A percentile compares a stretch with the other conserved stretches of the same genome.
phyloP scores from a whole-genome alignment of 169 alveolate species.

The Theileria luwenshuni region DNA sequence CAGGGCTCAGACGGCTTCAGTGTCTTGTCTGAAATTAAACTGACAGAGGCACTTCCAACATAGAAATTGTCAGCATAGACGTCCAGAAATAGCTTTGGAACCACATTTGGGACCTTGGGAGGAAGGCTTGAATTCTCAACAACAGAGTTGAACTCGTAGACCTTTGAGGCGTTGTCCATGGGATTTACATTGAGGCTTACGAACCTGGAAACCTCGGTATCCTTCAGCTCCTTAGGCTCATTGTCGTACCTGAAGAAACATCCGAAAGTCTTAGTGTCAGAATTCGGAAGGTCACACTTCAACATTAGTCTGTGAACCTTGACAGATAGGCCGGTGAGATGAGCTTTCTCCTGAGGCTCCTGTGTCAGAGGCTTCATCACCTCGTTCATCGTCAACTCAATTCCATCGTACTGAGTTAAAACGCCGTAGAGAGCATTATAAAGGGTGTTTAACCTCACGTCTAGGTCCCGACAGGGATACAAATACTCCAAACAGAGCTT shows the following conservation, averaged over 20 bases:
- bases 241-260: constrained; percentile 64
- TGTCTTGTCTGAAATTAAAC: constrained; percentile 69
- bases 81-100: constrained; percentile 80
- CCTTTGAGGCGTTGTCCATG: constrained; percentile 63
- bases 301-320: constrained; percentile 59
- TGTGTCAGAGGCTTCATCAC: constrained; percentile 27
- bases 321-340: constrained; percentile 35
- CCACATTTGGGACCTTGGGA: constrained; percentile 74
- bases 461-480: constrained; percentile 85
- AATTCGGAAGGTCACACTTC: constrained; percentile 21
- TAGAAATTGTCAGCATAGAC: constrained; percentile 45
- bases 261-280: constrained; percentile 45
- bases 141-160: constrained; percentile 66
- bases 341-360: constrained; percentile 19
- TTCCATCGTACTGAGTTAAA: constrained; percentile 36
- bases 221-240: constrained; percentile 30
- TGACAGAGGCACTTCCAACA: constrained; percentile 64
- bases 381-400: constrained; percentile 16
- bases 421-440: constrained; percentile 81
- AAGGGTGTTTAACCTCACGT: constrained; percentile 78
- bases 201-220: background rate
- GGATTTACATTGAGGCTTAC: constrained; percentile 33
- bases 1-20: constrained; percentile 69
- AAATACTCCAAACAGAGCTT: constrained; percentile 80
- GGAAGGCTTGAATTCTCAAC: constrained; percentile 73